Evolutionary conservation across 2,329 filamentous ascomycete genomes (phyloP).

Genomic region (Acephala macrosclerotiorum): DNA sequence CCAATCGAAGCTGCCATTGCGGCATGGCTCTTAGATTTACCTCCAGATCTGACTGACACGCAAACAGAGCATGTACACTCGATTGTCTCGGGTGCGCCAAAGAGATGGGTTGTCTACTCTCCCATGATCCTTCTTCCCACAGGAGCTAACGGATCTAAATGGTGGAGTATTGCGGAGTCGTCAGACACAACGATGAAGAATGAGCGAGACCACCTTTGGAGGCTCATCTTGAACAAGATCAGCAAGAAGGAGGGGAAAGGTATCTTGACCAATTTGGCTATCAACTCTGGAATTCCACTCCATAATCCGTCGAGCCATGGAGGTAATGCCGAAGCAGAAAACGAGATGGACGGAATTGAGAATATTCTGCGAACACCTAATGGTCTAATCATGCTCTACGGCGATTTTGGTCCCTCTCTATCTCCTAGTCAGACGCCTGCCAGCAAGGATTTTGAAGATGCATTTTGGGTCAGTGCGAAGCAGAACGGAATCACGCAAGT

Average conservation of each 20-base stretch:
- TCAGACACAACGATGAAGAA: not conserved
- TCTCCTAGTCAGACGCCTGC: slow-evolving; percentile 18
- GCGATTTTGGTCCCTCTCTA: slow-evolving; percentile 71
- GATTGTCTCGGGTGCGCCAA: slow-evolving; percentile 48
- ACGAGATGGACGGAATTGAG: slow-evolving; percentile 47
- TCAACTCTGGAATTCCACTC: slow-evolving; percentile 68
- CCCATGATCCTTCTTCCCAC: slow-evolving; percentile 67
- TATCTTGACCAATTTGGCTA: slow-evolving; percentile 62
- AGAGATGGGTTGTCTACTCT: slow-evolving; percentile 66
- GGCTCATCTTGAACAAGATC: slow-evolving; percentile 54
- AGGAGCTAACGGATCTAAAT: slow-evolving; percentile 61
- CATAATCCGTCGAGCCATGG: slow-evolving; percentile 36
- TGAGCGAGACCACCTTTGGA: slow-evolving; percentile 52
- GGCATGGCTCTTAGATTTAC: slow-evolving; percentile 46
- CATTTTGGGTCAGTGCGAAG: slow-evolving; percentile 80
- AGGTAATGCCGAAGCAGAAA: not conserved
- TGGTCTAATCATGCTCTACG: slow-evolving; percentile 73
- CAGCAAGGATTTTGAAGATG: slow-evolving; percentile 63
- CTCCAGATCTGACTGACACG: slow-evolving; percentile 28
- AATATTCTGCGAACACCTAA: slow-evolving; percentile 80
- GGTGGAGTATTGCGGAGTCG: slow-evolving; percentile 21
- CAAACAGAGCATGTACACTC: slow-evolving; percentile 18
- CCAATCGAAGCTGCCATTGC: slow-evolving; percentile 47
- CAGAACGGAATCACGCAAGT: slow-evolving; percentile 84
- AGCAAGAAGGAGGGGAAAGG: slow-evolving; percentile 49